These are phyloP conservation scores for Arctium lappa DNA, from an alignment of 129 eudicot genomes.

Conservation along the genomic window DNA sequence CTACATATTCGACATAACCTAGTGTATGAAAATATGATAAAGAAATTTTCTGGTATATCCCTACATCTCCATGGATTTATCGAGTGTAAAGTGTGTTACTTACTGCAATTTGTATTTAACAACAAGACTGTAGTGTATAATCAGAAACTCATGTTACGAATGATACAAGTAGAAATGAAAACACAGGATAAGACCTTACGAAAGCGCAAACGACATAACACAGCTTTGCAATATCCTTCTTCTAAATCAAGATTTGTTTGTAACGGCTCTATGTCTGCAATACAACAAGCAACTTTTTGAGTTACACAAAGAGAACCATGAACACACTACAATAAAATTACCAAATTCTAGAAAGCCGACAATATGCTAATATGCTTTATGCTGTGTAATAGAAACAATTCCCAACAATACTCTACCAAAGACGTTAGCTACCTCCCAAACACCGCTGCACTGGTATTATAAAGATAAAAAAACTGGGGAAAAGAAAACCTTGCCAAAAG, in stretches of 20 bases:
- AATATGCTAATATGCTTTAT: background rate
- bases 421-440: background rate
- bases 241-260: conserved; percentile 81
- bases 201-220: conserved; percentile 97
- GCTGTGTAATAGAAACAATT: conserved; percentile 2
- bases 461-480: background rate
- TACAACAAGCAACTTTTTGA: conserved; percentile 16
- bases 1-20: background rate
- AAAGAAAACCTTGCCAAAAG: background rate
- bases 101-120: background rate
- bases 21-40: background rate
- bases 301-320: background rate
- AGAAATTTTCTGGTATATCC: background rate
- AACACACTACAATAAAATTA: background rate
- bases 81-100: background rate
- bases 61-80: background rate
- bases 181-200: conserved; percentile 98
- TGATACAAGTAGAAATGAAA: conserved; percentile 25
- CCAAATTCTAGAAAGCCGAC: background rate
- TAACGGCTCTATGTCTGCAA: conserved; percentile 83
- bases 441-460: background rate
- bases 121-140: background rate
- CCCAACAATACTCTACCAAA: background rate
- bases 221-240: conserved; percentile 91
- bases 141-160: background rate